phyloP scores from a whole-genome alignment of 2,329 filamentous ascomycete genomes.

The Cladosporium sp. region DNA sequence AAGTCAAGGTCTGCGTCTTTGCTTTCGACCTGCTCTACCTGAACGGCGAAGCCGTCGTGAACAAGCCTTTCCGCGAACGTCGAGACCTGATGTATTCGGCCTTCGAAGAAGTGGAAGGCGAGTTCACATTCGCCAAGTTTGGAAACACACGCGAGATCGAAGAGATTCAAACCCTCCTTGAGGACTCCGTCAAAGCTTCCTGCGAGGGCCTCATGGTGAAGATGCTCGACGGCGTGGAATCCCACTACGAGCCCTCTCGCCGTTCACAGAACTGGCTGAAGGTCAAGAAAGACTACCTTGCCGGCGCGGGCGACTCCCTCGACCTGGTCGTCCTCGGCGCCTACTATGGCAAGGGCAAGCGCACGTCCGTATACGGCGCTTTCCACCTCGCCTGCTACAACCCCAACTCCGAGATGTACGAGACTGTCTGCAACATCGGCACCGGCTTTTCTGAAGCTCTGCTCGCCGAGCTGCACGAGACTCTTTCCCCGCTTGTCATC shows the following conservation, averaged over 20 bases:
- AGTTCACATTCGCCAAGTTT: slow-evolving; percentile 82
- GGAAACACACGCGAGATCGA: slow-evolving; percentile 86
- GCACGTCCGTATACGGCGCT: slow-evolving; percentile 89
- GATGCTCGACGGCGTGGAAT: slow-evolving; percentile 91
- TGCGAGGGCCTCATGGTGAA: slow-evolving; percentile 99
- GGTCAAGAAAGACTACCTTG: slow-evolving; percentile 96
- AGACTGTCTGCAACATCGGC: slow-evolving; percentile 97
- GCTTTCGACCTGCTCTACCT: slow-evolving; percentile 92
- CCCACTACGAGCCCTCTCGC: slow-evolving; percentile 92
- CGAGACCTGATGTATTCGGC: slow-evolving; percentile 66
- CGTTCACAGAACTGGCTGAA: slow-evolving; percentile 98
- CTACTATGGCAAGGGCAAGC: slow-evolving; percentile 91
- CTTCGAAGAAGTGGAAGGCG: slow-evolving; percentile 74
- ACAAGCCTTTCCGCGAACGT: slow-evolving; percentile 77
- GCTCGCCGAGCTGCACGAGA: slow-evolving; percentile 75
- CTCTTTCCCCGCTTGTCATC: slow-evolving; percentile 72
- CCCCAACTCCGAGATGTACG: slow-evolving; percentile 69
- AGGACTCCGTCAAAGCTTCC: slow-evolving; percentile 90
- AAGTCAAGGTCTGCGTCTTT: slow-evolving; percentile 94
- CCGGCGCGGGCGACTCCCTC: slow-evolving; percentile 87
- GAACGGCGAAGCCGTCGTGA: slow-evolving; percentile 83
- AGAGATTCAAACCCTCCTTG: slow-evolving; percentile 84
- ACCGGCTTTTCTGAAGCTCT: slow-evolving; percentile 94
- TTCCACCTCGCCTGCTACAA: slow-evolving; percentile 96
- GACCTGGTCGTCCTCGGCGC: slow-evolving; percentile 94